Evolutionary conservation across 2,329 filamentous ascomycete species (phyloP), one percentile per base, ranked within the genome.

Genomic region (Stagonosporopsis vannaccii): DNA sequence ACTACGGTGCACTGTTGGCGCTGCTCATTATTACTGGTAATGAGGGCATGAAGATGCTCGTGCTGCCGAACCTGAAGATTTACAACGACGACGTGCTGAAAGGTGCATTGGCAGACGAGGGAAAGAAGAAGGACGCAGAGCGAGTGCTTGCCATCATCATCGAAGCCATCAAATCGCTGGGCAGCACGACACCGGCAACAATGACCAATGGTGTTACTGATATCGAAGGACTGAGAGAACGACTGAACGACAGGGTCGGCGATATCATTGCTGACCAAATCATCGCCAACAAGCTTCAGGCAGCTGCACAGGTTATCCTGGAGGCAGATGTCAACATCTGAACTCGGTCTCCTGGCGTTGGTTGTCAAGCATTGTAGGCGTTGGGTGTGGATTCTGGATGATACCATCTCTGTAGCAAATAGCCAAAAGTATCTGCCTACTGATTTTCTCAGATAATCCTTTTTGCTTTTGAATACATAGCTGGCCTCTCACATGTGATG

Each of bases 1-100:
- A 97, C 69, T 99, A 95, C 72, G 95, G 95, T 40, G 92, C 94
- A 6, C 84, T 99, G 20, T 85, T 88, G 26, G 94, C 93, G 1
- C 81, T 99, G 2, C 83, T 89, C 2, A 87, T 89, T 1, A 88
- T 96, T 22, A 92, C 92, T 23, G 92, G 88, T 9, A 69, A 81
- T 0, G 86, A 89, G 57, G 85, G 86, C 20, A 81, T 90, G n/a
- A 56, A 84, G 19, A 82, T 84, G 41, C 78, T 90, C 5, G 81
- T 91, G 37, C 66, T 91, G 19, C 88, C 88, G 0, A 90, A 90
- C 61, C 77, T 90, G 22, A 84, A 82, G 54, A 80, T 84, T 0
- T 91, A 88, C 68, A 68, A 62, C 22, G 85, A 89, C 46, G 81
- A 81, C 17, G 78, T 89, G 11, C 77, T 90, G 6, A 79, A 80